These are phyloP conservation scores for Triglochin maritima DNA, from an alignment of 106 monocot genomes.

Conservation along the genomic window DNA sequence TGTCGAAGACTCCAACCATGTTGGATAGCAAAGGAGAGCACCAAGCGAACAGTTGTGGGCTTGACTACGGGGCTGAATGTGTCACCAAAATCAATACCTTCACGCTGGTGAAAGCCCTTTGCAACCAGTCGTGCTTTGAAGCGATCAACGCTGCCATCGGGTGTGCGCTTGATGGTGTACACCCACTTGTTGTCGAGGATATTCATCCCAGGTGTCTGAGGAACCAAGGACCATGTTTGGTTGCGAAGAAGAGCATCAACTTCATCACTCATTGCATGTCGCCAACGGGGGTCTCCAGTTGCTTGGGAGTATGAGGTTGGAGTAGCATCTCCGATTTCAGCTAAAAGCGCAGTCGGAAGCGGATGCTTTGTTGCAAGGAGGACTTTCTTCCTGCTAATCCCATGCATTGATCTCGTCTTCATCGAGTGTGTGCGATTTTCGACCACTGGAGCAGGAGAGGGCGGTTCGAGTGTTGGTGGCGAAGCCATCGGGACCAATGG, in stretches of 20 bases:
- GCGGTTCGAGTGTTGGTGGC: not conserved
- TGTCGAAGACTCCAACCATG: not conserved
- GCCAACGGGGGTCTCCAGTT: not conserved
- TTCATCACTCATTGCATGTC: not conserved
- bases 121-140: not conserved
- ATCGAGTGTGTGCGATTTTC: not conserved
- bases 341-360: not conserved
- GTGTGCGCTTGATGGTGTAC: not conserved
- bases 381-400: not conserved
- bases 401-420: not conserved
- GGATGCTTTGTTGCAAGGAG: not conserved
- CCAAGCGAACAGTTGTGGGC: not conserved
- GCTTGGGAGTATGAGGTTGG: not conserved
- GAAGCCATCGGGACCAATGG: not conserved
- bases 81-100: not conserved
- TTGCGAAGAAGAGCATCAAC: not conserved
- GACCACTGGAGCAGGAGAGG: not conserved
- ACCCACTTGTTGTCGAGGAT: constrained; percentile 1
- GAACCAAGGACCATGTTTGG: not conserved
- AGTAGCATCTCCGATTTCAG: not conserved
- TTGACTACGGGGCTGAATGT: constrained; percentile 4
- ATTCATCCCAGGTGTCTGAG: not conserved
- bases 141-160: not conserved
- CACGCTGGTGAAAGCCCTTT: not conserved
- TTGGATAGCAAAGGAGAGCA: not conserved